Evolutionary conservation across 352 stramenopile genomes (phyloP).

Genomic region (Phytophthora rubi): DNA sequence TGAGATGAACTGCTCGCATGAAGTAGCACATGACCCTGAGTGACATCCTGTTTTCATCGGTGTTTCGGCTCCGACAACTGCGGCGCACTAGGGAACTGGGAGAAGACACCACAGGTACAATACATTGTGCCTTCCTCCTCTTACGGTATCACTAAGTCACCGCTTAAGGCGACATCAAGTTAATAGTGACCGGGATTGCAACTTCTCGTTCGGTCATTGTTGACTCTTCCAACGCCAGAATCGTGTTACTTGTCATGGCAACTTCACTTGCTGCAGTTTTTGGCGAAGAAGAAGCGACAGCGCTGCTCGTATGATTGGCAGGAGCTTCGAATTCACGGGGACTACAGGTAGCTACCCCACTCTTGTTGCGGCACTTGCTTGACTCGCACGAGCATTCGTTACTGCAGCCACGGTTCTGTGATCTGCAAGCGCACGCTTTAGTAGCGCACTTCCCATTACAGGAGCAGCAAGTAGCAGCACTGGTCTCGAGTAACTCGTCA

Average conservation of each 20-base stretch:
- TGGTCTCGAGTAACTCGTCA: constrained; percentile 54
- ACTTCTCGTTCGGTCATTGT: not conserved
- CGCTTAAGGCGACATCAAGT: constrained; percentile 9
- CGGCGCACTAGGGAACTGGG: not conserved
- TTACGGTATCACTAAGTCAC: not conserved
- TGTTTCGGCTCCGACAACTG: not conserved
- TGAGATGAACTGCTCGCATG: not conserved
- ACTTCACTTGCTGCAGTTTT: not conserved
- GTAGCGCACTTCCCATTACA: constrained; percentile 82
- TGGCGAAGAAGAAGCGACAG: constrained; percentile 12
- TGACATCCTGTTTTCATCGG: not conserved
- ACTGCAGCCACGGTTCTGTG: constrained; percentile 48
- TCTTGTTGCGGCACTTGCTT: constrained; percentile 60
- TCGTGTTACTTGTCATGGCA: not conserved
- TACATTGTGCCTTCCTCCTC: not conserved
- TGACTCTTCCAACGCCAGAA: not conserved
- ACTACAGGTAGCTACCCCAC: not conserved
- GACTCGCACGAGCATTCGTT: constrained; percentile 62
- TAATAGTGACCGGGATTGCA: not conserved
- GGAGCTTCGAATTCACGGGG: not conserved
- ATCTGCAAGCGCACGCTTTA: constrained; percentile 70
- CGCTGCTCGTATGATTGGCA: not conserved
- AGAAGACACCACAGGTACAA: not conserved
- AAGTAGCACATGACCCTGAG: not conserved
- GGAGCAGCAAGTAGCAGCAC: constrained; percentile 49